Base-by-base conservation (phyloP, 2,329 filamentous ascomycete species). In the Botryotinia globosa region DNA sequence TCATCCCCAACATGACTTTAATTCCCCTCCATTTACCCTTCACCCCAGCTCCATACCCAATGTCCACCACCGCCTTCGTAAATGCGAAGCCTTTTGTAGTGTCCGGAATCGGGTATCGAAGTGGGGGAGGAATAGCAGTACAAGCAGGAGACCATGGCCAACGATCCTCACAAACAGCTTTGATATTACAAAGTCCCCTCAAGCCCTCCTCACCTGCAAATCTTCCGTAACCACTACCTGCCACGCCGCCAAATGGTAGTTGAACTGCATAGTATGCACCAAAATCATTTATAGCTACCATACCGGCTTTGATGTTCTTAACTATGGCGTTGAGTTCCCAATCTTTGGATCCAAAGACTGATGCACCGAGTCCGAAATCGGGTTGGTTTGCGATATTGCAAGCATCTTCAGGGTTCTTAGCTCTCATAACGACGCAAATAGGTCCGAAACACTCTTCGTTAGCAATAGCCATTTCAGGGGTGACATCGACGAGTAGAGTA, bases 261-360 rank as follows among this genome's bases (percentile, higher is more conserved):
- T 97, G 94, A 12, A 97, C 94, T 69, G 95, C 94, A 80, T 99
- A 99, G 82, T 90, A 98, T 42, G 90, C 91, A 32, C 91, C 96
- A 80, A 99, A 99, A 83, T 99, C 96, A 81, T 99, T 99, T 77
- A 99, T 89, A 37, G 94, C 90, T 0, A 98, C 93, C 92, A 97
- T 98, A 62, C 96, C 96, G 0, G 92, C 90, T 75, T 91, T 89
- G 69, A 98, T 86, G 37, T 89, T 88, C 32, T 83, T 83, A 1
- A 95, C 89, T 42, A 97, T 89, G 25, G 84, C 84, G 25, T 87
- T 82, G 1, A 97, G 85, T 67, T 89, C 86, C 2, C 85, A 84
- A 72, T 88, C 86, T 74, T 91, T 87, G 68, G 87, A 85, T 48
- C 94, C 96, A 81, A 97, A 98, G 54, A 99, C 92, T 58, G 91